Percentiles rank a stretch among this genome's conserved stretches.
Evolutionary conservation across 768 basidiomycete genomes (phyloP).

Genomic region (Naganishia kalamii): DNA sequence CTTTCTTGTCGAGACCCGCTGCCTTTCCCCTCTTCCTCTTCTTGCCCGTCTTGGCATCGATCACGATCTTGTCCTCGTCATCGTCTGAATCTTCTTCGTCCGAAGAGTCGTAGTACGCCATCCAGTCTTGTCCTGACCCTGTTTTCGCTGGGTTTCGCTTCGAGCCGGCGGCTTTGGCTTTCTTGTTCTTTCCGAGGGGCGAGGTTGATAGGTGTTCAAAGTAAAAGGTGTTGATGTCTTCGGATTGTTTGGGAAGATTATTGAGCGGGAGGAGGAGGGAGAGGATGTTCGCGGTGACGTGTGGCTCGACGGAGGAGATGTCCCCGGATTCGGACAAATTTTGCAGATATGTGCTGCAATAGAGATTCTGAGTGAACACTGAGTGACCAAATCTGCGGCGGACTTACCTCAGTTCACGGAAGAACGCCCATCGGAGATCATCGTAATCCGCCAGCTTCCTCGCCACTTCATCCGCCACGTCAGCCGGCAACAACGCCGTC

Average conservation of each 20-base stretch:
- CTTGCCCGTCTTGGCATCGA: constrained; percentile 17
- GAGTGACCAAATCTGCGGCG: neutral
- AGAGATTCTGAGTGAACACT: neutral
- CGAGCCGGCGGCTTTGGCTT: constrained; percentile 10
- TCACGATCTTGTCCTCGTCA: constrained; percentile 20
- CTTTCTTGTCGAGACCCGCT: neutral
- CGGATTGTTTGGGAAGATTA: constrained; percentile 37
- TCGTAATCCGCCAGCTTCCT: constrained; percentile 44
- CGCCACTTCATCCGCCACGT: constrained; percentile 35
- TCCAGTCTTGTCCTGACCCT: constrained; percentile 32
- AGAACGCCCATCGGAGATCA: constrained; percentile 44
- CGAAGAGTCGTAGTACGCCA: constrained; percentile 41
- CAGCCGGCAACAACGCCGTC: constrained; percentile 32
- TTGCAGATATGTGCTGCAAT: constrained; percentile 3
- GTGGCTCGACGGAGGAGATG: neutral
- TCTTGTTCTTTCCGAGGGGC: constrained; percentile 22
- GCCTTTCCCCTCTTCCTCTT: constrained; percentile 20
- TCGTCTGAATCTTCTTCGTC: constrained; percentile 22
- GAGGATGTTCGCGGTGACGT: constrained; percentile 24
- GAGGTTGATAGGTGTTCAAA: constrained; percentile 31
- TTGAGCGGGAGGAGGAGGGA: constrained; percentile 37
- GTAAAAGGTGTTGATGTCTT: constrained; percentile 44
- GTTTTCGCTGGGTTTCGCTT: constrained; percentile 18
- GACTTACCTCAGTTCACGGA: constrained; percentile 41
- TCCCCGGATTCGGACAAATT: neutral